A percentile compares a stretch with the other conserved stretches of the same genome.
Conservation (phyloP, 805 yeast genomes). For the Ogataea philodendri region DNA sequence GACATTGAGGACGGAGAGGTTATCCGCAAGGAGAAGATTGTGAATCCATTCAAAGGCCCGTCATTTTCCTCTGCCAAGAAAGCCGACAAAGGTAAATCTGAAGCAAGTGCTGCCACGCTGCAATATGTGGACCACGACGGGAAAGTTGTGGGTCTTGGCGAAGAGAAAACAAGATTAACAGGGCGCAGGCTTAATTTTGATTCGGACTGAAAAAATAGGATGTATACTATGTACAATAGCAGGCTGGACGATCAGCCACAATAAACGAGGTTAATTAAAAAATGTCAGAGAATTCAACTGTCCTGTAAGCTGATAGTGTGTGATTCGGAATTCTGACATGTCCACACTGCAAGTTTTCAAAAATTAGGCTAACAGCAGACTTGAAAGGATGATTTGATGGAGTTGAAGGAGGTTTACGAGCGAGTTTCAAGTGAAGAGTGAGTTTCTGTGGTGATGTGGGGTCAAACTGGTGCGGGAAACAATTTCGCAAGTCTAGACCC, state of each 20-base stretch:
- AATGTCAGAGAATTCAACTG: no score
- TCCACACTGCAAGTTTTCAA: conserved; percentile 8
- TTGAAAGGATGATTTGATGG: no score
- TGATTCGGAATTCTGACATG: no score
- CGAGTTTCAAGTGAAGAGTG: no score
- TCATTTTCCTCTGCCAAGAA: neutral
- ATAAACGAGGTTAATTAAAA: no score
- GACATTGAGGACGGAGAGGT: conserved; percentile 17
- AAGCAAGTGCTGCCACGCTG: no score
- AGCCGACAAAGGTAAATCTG: conserved; percentile 10
- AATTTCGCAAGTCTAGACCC: no score
- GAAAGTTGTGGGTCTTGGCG: conserved; percentile 31
- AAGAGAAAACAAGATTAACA: conserved; percentile 34
- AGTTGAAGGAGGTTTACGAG: no score
- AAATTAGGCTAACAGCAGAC: no score
- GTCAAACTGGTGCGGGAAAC: no score
- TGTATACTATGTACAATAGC: conserved; percentile 9
- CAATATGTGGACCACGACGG: conserved; percentile 36
- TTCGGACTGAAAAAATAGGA: conserved; percentile 7
- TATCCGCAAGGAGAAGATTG: conserved; percentile 23
- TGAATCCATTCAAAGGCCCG: conserved; percentile 25
- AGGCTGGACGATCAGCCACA: neutral
- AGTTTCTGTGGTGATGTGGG: no score
- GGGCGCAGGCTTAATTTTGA: conserved; percentile 41
- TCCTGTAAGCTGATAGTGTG: no score